Conservation (phyloP, 2,329 filamentous ascomycete species). For the Aspergillus luchuensis region DNA sequence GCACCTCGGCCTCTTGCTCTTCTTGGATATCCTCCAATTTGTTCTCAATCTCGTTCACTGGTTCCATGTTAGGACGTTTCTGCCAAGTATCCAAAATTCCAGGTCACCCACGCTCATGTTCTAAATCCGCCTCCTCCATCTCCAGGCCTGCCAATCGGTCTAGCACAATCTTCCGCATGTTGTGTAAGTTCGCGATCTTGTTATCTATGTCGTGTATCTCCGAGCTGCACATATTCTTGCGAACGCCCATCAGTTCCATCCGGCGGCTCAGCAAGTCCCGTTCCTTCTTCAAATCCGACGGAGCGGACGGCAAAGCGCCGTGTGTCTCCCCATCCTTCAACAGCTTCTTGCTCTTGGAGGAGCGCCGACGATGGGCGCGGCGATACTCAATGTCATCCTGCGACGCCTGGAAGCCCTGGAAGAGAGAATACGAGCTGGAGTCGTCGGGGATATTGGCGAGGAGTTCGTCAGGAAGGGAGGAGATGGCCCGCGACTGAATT, state of each 20-base stretch:
- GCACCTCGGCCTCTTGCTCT: conserved; percentile 35
- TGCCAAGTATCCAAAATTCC: neutral
- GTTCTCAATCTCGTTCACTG: conserved; percentile 61
- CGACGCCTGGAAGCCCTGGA: conserved; percentile 93
- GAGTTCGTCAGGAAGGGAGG: conserved; percentile 86
- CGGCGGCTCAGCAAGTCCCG: conserved; percentile 78
- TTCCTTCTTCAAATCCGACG: conserved; percentile 77
- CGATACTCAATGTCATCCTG: conserved; percentile 64
- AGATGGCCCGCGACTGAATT: conserved; percentile 89
- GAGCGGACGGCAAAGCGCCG: conserved; percentile 60
- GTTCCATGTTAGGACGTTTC: conserved; percentile 8
- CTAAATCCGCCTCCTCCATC: conserved; percentile 84
- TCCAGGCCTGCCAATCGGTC: conserved; percentile 84
- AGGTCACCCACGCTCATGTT: conserved; percentile 73
- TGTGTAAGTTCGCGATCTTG: conserved; percentile 90
- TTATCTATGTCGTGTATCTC: conserved; percentile 97
- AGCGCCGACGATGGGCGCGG: conserved; percentile 68
- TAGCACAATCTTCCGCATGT: conserved; percentile 88
- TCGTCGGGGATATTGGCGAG: conserved; percentile 85
- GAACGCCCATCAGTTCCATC: conserved; percentile 84
- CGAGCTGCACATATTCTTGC: conserved; percentile 96
- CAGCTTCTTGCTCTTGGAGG: conserved; percentile 75
- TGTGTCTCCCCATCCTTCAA: conserved; percentile 63
- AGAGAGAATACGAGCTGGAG: conserved; percentile 84
- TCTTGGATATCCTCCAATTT: conserved; percentile 65